phyloP scores from a whole-genome alignment of 495 filamentous ascomycete genomes.

The Thozetella sp. region DNA sequence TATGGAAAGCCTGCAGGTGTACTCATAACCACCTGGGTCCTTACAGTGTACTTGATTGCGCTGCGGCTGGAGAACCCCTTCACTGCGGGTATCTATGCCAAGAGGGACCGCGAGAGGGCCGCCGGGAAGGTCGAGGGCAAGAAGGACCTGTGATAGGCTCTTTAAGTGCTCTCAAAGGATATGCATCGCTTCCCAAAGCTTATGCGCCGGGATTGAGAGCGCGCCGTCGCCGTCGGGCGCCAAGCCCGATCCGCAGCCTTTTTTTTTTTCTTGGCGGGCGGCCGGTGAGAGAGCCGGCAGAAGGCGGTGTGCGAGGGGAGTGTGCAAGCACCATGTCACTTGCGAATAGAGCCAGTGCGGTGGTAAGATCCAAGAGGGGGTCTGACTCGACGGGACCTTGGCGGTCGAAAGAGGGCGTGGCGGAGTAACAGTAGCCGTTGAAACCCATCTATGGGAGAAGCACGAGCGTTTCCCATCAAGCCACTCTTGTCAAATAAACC shows the following conservation, averaged over 20 bases:
- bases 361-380: too few relatives aligned
- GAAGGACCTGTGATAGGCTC: constrained; percentile 40
- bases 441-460: too few relatives aligned
- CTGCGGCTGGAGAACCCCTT: constrained; percentile 96
- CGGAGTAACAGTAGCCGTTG: background rate
- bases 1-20: constrained; percentile 90
- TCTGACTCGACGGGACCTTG: background rate
- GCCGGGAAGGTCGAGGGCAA: constrained; percentile 30
- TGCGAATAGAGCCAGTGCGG: too few relatives aligned
- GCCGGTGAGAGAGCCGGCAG: background rate
- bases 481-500: too few relatives aligned
- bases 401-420: background rate
- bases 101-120: constrained; percentile 66
- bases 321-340: too few relatives aligned
- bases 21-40: constrained; percentile 73
- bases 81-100: constrained; percentile 89
- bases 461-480: too few relatives aligned
- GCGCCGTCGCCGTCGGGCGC: background rate
- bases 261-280: background rate
- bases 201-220: background rate
- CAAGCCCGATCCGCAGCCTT: too few relatives aligned
- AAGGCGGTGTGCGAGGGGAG: background rate
- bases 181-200: background rate
- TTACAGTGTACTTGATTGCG: constrained; percentile 79
- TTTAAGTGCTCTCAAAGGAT: background rate